Conservation (phyloP, 73 alveolate genomes). For the Paramecium octaurelia region DNA sequence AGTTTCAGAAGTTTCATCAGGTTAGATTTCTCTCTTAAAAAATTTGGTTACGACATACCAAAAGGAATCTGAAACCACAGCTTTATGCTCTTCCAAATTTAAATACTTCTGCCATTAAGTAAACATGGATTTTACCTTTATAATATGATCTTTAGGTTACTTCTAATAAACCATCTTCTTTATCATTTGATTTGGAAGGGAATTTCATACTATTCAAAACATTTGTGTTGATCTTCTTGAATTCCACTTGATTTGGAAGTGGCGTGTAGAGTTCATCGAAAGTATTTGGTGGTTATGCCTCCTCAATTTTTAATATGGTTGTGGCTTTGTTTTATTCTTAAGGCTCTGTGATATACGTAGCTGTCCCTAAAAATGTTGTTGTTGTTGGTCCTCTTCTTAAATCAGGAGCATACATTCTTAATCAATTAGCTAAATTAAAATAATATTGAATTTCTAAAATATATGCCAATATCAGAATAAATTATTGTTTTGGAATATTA, state of each 20-base stretch:
- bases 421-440: background rate
- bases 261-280: constrained; percentile 57
- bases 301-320: constrained; percentile 56
- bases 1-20: constrained; percentile 47
- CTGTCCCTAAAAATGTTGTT: background rate
- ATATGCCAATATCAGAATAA: no score
- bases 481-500: no score
- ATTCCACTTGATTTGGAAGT: constrained; percentile 60
- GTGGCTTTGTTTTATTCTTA: constrained; percentile 8
- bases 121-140: constrained; percentile 36
- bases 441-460: background rate
- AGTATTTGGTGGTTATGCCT: constrained; percentile 54
- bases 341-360: constrained; percentile 33
- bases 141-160: background rate
- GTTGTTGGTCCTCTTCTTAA: constrained; percentile 23
- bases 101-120: constrained; percentile 45
- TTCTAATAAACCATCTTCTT: constrained; percentile 21
- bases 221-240: constrained; percentile 42
- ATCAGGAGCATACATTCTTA: constrained; percentile 1
- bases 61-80: constrained; percentile 54
- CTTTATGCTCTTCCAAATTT: constrained; percentile 45
- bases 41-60: constrained; percentile 55
- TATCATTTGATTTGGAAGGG: background rate
- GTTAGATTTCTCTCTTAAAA: constrained; percentile 42
- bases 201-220: constrained; percentile 46